Conservation (phyloP, 345 rosid genomes). For the Zanthoxylum bungeanum region DNA sequence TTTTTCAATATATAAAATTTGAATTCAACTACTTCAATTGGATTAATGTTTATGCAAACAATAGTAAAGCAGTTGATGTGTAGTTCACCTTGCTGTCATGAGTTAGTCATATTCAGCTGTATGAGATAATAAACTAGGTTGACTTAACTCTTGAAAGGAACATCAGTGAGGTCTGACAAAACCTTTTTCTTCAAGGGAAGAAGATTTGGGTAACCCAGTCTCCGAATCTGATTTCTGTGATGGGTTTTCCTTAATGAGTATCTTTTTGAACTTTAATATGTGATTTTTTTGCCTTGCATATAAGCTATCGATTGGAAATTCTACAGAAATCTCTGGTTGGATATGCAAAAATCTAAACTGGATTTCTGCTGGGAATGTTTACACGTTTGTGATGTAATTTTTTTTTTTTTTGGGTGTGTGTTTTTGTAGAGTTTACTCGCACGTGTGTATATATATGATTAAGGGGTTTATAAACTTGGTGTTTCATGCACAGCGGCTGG, state of each 20-base stretch:
- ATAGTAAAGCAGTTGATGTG: neutral
- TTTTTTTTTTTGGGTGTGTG: neutral
- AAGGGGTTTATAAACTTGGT: neutral
- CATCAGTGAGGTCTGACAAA: neutral
- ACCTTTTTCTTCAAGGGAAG: neutral
- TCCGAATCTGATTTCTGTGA: neutral
- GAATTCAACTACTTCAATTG: neutral
- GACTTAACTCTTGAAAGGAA: neutral
- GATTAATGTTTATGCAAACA: neutral
- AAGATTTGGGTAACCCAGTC: neutral
- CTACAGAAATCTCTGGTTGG: neutral
- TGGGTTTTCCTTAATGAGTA: neutral
- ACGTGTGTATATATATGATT: neutral
- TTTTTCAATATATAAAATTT: neutral
- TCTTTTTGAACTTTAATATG: neutral
- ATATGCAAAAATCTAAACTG: neutral
- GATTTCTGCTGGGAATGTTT: neutral
- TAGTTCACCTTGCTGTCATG: neutral
- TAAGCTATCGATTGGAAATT: neutral
- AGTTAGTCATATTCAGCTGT: neutral
- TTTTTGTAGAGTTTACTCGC: neutral
- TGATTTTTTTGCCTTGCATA: neutral
- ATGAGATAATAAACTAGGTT: neutral
- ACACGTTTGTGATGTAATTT: neutral
- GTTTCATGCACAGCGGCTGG: constrained; percentile 58